These are phyloP conservation scores for Clonostachys rhizophaga DNA, from an alignment of 2,329 filamentous ascomycete species.

Conservation along the genomic window DNA sequence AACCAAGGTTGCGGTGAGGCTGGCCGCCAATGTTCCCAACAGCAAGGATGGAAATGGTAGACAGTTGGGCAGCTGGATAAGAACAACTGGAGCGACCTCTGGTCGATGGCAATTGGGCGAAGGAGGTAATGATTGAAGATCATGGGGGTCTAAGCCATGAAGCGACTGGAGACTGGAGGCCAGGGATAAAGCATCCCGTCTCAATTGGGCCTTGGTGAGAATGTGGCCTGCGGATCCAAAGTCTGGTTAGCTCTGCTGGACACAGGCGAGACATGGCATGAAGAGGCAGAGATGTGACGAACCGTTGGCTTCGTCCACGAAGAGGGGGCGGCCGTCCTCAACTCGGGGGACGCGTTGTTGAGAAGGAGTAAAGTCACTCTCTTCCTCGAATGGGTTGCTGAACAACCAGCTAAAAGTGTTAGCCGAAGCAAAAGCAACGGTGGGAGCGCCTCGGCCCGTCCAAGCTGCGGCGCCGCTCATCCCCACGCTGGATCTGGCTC, in stretches of 20 bases:
- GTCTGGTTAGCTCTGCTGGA: not conserved
- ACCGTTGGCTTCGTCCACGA: conserved; percentile 33
- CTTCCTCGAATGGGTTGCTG: conserved; percentile 24
- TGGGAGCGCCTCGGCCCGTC: not conserved
- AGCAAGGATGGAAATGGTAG: conserved; percentile 27
- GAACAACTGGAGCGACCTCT: conserved; percentile 32
- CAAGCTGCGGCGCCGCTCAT: not conserved
- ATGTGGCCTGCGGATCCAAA: conserved; percentile 17
- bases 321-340: conserved; percentile 23
- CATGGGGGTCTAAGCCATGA: conserved; percentile 22
- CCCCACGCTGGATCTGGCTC: too few relatives aligned
- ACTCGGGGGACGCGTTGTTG: conserved; percentile 22
- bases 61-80: conserved; percentile 35
- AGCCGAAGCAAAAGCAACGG: conserved; percentile 1
- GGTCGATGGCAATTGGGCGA: conserved; percentile 29
- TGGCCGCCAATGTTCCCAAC: conserved; percentile 30
- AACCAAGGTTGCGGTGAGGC: conserved; percentile 30
- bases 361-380: conserved; percentile 18
- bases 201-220: conserved; percentile 25
- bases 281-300: conserved; percentile 5
- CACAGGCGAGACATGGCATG: not conserved
- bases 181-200: conserved; percentile 25
- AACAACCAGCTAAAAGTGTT: conserved; percentile 30
- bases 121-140: conserved; percentile 24
- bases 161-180: conserved; percentile 25